Base-by-base conservation (phyloP, 352 stramenopile genomes). In the Pythium aristosporum region DNA sequence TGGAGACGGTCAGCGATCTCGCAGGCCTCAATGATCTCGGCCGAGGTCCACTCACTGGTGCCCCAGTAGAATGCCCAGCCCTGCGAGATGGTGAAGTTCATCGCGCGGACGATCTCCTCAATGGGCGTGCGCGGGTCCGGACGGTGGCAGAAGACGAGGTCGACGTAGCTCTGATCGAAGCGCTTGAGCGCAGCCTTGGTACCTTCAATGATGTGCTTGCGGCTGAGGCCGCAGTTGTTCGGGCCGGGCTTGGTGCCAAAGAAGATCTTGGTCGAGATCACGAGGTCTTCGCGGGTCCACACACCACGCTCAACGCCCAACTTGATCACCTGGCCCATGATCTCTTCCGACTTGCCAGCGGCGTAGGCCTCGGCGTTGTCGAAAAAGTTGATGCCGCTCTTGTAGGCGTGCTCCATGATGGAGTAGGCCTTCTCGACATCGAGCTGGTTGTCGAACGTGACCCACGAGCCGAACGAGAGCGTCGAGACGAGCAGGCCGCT, bases 231-330 rank as follows among this genome's bases (percentile, higher is more conserved):
- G 21, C 62, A 48, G 42, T 77, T 55, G 49, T 80, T 82, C n/a
- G 68, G 73, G 16, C 69, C 71, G 7, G 61, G 44, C 39, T 71
- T 73, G 55, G 63, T 70, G 32, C 77, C 73, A 30, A 82, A 80
- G 50, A 84, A 84, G 63, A 91, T 75, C 69, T 89, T 89, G 36
- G 82, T 91, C 9, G 69, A 78, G 57, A 89, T 68, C 18, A 91
- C 72, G 20, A 91, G 67, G 25, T 91, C 76, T 28, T 88, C 79
- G 16, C 80, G 72, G 15, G 58, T 65, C 70, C 69, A 82, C 12
- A 73, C 32, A 11, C 61, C 65, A 18, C 61, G 66, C 60, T 84
- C 69, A 12, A 88, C 72, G 25, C 75, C 74, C 21, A 67, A 65
- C 50, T 80, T 76, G 9, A 89, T 58, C 7, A 82, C 57, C 47